Percentiles rank a stretch among this genome's conserved stretches.
Evolutionary conservation across 371 early-diverging fungal species (phyloP).

Genomic region (Mucor indicus): DNA sequence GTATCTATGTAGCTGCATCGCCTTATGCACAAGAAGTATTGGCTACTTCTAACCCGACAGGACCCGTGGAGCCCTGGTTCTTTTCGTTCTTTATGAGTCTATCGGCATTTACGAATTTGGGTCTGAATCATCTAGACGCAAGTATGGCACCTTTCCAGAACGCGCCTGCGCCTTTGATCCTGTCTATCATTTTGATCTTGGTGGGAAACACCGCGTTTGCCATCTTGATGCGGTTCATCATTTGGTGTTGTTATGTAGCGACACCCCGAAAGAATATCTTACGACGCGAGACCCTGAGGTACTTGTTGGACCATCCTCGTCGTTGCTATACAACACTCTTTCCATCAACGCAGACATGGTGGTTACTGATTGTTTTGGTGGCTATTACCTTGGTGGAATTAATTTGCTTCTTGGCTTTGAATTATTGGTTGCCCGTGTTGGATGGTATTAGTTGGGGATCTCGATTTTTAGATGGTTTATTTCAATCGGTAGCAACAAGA

Average conservation of each 20-base stretch:
- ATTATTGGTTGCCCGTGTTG: constrained; percentile 44
- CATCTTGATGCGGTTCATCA: constrained; percentile 36
- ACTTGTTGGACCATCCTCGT: constrained; percentile 45
- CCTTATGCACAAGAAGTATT: constrained; percentile 27
- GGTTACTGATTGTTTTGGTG: constrained; percentile 39
- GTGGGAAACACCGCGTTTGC: constrained; percentile 48
- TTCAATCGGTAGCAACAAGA: constrained; percentile 47
- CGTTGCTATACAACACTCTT: constrained; percentile 45
- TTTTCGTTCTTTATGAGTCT: constrained; percentile 42
- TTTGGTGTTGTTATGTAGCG: constrained; percentile 31
- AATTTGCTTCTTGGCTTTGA: constrained; percentile 38
- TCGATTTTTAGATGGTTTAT: constrained; percentile 42
- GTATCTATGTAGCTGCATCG: constrained; percentile 34
- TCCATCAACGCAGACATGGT: constrained; percentile 45
- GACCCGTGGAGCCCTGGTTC: constrained; percentile 40
- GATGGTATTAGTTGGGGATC: constrained; percentile 38
- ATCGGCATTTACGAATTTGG: constrained; percentile 41
- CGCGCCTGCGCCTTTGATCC: constrained; percentile 34
- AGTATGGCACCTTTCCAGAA: constrained; percentile 46
- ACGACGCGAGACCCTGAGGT: constrained; percentile 38
- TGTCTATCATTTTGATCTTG: constrained; percentile 31
- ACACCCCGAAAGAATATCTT: constrained; percentile 29
- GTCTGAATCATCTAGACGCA: constrained; percentile 36
- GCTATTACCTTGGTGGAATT: constrained; percentile 38
- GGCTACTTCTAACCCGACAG: constrained; percentile 25